Base-by-base conservation (phyloP, 257 asterid genomes). In the Przewalskia tangutica region DNA sequence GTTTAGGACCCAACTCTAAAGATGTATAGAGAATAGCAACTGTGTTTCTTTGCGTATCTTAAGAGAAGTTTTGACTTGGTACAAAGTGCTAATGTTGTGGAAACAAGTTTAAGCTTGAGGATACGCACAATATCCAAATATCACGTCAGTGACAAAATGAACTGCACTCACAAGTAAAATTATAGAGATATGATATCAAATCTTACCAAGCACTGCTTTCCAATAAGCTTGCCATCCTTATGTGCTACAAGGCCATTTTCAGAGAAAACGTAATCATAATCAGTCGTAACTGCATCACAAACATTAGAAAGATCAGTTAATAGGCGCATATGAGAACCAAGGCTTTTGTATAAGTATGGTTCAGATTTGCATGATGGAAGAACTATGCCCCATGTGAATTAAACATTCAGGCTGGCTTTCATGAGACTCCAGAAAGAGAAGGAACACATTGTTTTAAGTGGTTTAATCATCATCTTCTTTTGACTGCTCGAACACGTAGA, bases 241-340 rank as follows among this genome's bases (percentile, higher is more conserved):
- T 95, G 88, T 71, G 99, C 99, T 82, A 95, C 97, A 14, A 95
- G 97, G 60, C 98, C 98, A 83, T 95, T 95, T 91, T 95, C 99
- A 54, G 97, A 90, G 84, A 95, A 95, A 77, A 89, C 93, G 54
- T 88, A 95, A 83, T 95, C 98, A 27, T 92, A 95, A 85, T 94
- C 97, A 83, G 87, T 79, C 51, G 78, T 86, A 86, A 93, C 98
- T 95, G 94, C 92, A 89, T 3, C 64, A 83, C 7, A 64, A 32
- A 80, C 16, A 23, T 46, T 80, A 80, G 76, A 70, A 65, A 46
- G 58, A 71, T 18, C n/a, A 23, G 13, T 46, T 48, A 46, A 71
- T 46, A 46, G n/a, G 6, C 56, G 44, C 77, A 18, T 8, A 17
- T 42, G 38, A 23, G 36, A 44, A 48, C 13, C 79, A 73, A 73